Evolutionary conservation across 768 basidiomycete species (phyloP).

Genomic region (Lactarius sanguifluus): DNA sequence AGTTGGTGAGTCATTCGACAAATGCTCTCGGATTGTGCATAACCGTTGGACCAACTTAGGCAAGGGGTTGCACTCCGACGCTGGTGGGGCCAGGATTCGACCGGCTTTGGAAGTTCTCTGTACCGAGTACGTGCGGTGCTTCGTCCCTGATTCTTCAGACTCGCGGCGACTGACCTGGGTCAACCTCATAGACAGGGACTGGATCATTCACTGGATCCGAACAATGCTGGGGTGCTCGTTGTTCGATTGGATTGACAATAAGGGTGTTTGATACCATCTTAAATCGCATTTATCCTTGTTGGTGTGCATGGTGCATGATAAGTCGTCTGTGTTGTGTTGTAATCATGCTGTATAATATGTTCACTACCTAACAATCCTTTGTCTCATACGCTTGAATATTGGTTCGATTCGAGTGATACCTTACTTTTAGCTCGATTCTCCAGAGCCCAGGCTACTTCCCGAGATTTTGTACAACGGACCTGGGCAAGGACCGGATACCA

Average conservation of each 20-base stretch:
- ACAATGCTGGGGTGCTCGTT: conserved; percentile 13
- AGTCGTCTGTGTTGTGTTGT: too few species aligned
- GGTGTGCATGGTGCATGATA: too few species aligned
- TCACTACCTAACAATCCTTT: too few species aligned
- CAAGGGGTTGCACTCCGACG: conserved; percentile 6
- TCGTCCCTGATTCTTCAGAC: background rate
- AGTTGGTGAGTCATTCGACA: conserved; percentile 11
- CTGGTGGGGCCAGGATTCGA: conserved; percentile 15
- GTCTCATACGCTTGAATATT: background rate
- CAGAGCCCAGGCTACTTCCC: too few species aligned
- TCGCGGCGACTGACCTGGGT: conserved; percentile 1
- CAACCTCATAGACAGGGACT: background rate
- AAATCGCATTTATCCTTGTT: too few species aligned
- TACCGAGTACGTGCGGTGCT: conserved; percentile 5
- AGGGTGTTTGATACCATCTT: background rate
- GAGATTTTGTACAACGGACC: too few species aligned
- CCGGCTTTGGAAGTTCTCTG: conserved; percentile 15
- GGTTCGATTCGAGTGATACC: too few species aligned
- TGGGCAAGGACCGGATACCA: too few species aligned
- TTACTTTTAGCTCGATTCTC: too few species aligned
- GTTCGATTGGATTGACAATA: conserved; percentile 2
- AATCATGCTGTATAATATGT: too few species aligned
- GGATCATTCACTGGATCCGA: background rate
- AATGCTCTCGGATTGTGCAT: background rate
- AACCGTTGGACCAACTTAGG: conserved; percentile 6